Base-by-base conservation (phyloP, 768 basidiomycete genomes). In the Phylloporus scabripes region DNA sequence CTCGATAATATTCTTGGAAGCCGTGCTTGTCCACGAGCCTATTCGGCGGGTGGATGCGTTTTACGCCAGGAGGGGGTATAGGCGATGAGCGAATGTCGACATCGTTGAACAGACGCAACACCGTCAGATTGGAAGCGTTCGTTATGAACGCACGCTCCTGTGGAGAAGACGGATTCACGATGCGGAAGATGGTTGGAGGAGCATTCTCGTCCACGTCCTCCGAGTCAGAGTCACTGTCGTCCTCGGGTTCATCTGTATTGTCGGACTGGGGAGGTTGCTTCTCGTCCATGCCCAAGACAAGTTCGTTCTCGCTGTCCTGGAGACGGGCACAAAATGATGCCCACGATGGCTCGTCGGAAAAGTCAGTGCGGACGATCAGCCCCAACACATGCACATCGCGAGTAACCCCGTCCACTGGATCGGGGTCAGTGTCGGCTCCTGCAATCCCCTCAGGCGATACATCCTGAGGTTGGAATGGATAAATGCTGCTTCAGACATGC, bases 1-100 rank as follows among this genome's bases (percentile, higher is more conserved):
- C 87, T 3, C 62, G 60, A 60, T 90, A 91, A 14, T 81, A 72
- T 63, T 90, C 88, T 65, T 89, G 87, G 77, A 79, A 81, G 3
- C 83, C 81, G 23, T 70, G 70, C 43, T 71, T 66, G 60, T 85
- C 84, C 28, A 83, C 74, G 15, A 90, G 73, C 37, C 78, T 73
- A 61, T 83, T 80, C 18, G 72, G 72, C 11, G 79, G 73, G 11
- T 68, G 64, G 47, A 78, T 65, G 39, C 74, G 78, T 42, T 70
- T 74, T 23, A 68, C 63, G 23, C 73, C 79, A 2, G 68, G 50
- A 28, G 77, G 76, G 7, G 65, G 75, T 4, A 52, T 47, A 17
- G 83, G 84, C 1, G 80, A 72, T 15, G 61, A 69, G 23, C 83
- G 77, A 49, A 87, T 72, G 56, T 82, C 80, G 10, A 87, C 79